Base-by-base conservation (phyloP, 1,139 yeast genomes). In the Yamadazyma sp. region DNA sequence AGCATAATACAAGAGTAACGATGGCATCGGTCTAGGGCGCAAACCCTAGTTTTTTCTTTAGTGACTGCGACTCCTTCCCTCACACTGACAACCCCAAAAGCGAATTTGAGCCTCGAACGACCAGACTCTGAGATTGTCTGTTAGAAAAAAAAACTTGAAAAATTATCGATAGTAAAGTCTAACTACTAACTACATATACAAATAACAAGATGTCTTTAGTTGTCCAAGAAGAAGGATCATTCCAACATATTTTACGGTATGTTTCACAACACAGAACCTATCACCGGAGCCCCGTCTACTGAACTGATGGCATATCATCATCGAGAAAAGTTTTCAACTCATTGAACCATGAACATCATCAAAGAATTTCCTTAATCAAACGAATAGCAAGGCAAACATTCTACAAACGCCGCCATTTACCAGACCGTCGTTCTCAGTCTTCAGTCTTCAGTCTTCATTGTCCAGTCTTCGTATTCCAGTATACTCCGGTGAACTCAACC, bases 211-310 rank as follows among this genome's bases (percentile, higher is more conserved):
- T 86, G 95, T 84, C 95, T 74, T 86, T 90, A 85, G 96, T 88
- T 78, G 94, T 90, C 77, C 94, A 87, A 78, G 97, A 92, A 82
- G 85, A 87, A 81, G 96, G 96, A 77, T 86, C 94, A 73, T 92
- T 94, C 96, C 98, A 94, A 82, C 99, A 94, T 95, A 92, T 92
- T 81, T 88, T 92, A 81, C 98, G 97, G 95, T 86, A 85, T 75
- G 95, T 84, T 30, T 4, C 12, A 24, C 17, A n/a, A 16, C 12
- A 29, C 26, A 16, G 12, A 9, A 31, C 20, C 9, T 10, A 21
- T n/a, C 26, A 23, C 20, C 33, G 12, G 20, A 22, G 12, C 18
- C 17, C 13, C 6, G 12, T 15, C 29, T 18, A 27, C 18, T 27
- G 29, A 27, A 9, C 10, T 5, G 9, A 5, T 15, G 6, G 6